These are phyloP conservation scores for Sphaerulina vaccinii DNA, from an alignment of 2,329 filamentous ascomycete genomes.

Conservation along the genomic window DNA sequence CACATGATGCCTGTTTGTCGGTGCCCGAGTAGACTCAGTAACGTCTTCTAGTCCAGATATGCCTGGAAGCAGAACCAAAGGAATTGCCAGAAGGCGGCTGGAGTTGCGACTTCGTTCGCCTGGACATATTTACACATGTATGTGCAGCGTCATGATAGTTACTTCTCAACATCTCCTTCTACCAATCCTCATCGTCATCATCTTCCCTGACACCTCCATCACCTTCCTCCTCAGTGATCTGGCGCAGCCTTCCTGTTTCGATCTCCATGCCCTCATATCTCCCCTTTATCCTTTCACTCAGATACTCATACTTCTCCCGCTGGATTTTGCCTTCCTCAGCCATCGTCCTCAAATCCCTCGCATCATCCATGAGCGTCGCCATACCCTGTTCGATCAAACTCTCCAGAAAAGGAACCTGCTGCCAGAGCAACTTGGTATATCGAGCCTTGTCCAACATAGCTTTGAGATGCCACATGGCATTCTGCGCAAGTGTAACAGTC, in stretches of 20 bases:
- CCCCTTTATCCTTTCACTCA: conserved; percentile 22
- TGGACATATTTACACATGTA: too few species aligned
- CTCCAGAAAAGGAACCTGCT: conserved; percentile 30
- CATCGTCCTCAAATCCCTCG: conserved; percentile 17
- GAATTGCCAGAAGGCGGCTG: too few species aligned
- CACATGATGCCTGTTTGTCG: too few species aligned
- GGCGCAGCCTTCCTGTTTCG: conserved; percentile 29
- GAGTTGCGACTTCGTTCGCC: too few species aligned
- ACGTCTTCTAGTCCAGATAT: too few species aligned
- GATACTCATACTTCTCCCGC: conserved; percentile 16
- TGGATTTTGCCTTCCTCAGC: conserved; percentile 22
- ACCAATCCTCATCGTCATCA: conserved; percentile 13
- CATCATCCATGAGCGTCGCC: conserved; percentile 27
- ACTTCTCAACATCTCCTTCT: background rate
- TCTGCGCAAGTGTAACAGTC: conserved; percentile 25
- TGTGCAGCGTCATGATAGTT: too few species aligned
- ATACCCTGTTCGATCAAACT: conserved; percentile 30
- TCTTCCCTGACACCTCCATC: conserved; percentile 8
- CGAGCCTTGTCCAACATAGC: conserved; percentile 32
- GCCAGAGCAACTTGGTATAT: conserved; percentile 21
- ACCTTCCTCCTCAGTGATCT: conserved; percentile 29
- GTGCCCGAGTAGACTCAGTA: too few species aligned
- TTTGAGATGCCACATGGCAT: conserved; percentile 28
- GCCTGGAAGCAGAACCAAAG: too few species aligned
- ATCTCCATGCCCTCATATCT: conserved; percentile 25